Percentiles rank a stretch among this genome's conserved stretches.
These are phyloP conservation scores for Dujonia santamariae DNA, from an alignment of 1,139 yeast species.

Conservation along the genomic window DNA sequence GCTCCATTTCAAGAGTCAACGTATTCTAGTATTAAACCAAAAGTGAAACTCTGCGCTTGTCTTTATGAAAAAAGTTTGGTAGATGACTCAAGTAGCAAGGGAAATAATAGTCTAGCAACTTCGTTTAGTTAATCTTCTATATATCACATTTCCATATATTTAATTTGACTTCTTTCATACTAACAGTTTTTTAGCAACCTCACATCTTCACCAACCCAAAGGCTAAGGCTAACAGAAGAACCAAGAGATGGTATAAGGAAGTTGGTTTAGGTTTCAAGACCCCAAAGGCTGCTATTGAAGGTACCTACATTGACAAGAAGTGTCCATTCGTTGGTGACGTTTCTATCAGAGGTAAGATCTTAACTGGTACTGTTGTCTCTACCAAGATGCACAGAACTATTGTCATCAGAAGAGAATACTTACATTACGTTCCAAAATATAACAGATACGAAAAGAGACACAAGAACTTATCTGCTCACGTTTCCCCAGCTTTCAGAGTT, in stretches of 20 bases:
- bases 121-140: no score
- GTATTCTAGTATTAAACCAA: no score
- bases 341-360: slow-evolving; percentile 99
- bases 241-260: slow-evolving; percentile 99
- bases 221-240: slow-evolving; percentile 97
- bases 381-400: slow-evolving; percentile 99
- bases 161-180: no score
- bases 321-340: slow-evolving; percentile 98
- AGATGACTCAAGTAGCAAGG: no score
- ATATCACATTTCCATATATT: no score
- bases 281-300: slow-evolving; percentile 98
- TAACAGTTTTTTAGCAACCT: slow-evolving; percentile 75
- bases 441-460: slow-evolving; percentile 99
- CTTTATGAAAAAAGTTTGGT: no score
- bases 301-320: slow-evolving; percentile 99
- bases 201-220: slow-evolving; percentile 99
- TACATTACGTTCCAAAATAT: slow-evolving; percentile 99
- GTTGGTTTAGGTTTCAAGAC: slow-evolving; percentile 99
- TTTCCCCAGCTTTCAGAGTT: slow-evolving; percentile 99
- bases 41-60: no score
- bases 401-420: slow-evolving; percentile 99
- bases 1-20: no score
- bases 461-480: slow-evolving; percentile 99
- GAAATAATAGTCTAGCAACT: no score
- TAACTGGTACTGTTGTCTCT: slow-evolving; percentile 98